Base-by-base conservation (phyloP, 495 filamentous ascomycete genomes). In the Baudoinia panamericana region DNA sequence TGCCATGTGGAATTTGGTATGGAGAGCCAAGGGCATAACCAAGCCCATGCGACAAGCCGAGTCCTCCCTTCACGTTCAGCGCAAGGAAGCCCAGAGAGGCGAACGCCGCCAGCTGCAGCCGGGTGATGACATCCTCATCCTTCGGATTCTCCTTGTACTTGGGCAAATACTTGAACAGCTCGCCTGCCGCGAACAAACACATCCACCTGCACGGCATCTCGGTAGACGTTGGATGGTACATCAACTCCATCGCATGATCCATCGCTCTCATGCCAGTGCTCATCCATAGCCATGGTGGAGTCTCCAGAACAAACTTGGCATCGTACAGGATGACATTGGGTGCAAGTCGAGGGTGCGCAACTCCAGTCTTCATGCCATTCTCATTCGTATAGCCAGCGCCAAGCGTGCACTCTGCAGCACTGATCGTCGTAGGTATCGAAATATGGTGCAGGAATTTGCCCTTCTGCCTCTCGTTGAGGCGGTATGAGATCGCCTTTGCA, bases 1-100 rank as follows among this genome's bases (percentile, higher is more conserved):
- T 60, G 7, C 67, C 67, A 38, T 70, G 66, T 6, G 68, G 68
- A 27, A 72, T 70, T 3, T 48, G 46, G 46, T 70, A 72, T 6
- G 68, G 65, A 5, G 56, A 57, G 2, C 68, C 68, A 11, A 72
- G 47, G 1, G 68, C 66, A 41, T 70, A 64, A 2, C 68, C 68
- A 7, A 72, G 50, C 0, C 52, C 36, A 46, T 72, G 68, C 13
- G 48, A 56, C 11, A 70, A 47, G 2, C 67, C 67, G 3, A 69
- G 43, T 4, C 59, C 56, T n/a, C 62, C 62, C 19, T 60, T 61
- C 19, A 65, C 17, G 41, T 68, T 67, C 33, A 54, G 46, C 2
- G 63, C 64, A 8, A 65, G 45, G 41, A 64, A 65, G 6, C 53
- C 62, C 0, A 66, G 51, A 5, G 58, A 61, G 2, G 54, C 61